Percentiles rank a stretch among this genome's conserved stretches.
These are phyloP conservation scores for Apiotrichum gamsii DNA, from an alignment of 1,284 basidiomycete genomes.

Conservation along the genomic window DNA sequence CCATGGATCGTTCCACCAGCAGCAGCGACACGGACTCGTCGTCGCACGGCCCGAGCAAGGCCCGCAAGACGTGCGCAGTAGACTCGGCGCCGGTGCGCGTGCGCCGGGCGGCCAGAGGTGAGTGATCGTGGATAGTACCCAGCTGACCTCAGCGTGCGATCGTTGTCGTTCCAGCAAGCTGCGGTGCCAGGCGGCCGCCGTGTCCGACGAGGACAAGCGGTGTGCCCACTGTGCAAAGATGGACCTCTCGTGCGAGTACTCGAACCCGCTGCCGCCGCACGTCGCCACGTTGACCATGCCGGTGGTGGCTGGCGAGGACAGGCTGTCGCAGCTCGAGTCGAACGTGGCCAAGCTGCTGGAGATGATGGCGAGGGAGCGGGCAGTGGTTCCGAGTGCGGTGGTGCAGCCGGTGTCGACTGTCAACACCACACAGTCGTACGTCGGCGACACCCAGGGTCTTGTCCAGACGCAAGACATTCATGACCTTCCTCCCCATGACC, in stretches of 20 bases:
- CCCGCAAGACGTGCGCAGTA: constrained; percentile 9
- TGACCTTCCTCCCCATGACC: no score
- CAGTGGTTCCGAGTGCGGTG: no score
- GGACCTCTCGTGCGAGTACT: constrained; percentile 13
- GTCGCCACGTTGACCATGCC: no score
- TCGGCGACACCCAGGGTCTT: no score
- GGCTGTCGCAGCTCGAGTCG: constrained; percentile 12
- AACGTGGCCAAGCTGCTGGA: constrained; percentile 15
- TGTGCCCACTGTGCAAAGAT: constrained; percentile 16
- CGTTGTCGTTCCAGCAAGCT: constrained; percentile 19
- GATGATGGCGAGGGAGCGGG: constrained; percentile 21
- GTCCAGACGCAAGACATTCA: no score
- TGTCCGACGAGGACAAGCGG: background rate
- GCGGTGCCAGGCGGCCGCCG: constrained; percentile 11
- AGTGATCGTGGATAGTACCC: background rate
- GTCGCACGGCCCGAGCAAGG: no score
- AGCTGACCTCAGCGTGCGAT: constrained; percentile 17
- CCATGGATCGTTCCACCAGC: no score
- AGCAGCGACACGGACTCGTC: no score
- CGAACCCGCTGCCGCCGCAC: constrained; percentile 8
- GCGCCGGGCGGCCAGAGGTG: constrained; percentile 17
- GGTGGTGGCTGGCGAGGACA: no score
- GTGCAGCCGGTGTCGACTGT: no score
- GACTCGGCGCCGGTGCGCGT: no score
- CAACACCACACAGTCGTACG: no score